Conservation (phyloP, 108 stramenopile genomes). For the Conticribra guillardii region DNA sequence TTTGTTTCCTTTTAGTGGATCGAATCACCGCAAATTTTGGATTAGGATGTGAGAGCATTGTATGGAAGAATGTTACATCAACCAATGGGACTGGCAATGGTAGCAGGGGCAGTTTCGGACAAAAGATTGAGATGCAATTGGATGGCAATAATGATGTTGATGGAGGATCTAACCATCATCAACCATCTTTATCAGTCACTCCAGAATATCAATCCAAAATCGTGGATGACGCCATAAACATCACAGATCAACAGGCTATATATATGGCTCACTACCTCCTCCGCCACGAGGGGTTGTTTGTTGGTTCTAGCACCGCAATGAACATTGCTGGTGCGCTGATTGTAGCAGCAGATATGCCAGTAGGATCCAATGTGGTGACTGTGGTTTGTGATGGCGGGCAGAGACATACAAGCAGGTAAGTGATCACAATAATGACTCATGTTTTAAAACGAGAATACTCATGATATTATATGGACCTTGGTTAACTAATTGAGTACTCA, state of each 20-base stretch:
- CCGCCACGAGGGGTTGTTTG: conserved; percentile 89
- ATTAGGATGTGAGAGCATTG: conserved; percentile 50
- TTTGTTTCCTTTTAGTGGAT: no score
- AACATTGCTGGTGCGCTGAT: conserved; percentile 90
- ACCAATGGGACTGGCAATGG: background rate
- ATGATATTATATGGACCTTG: no score
- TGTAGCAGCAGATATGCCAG: conserved; percentile 60
- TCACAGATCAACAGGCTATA: conserved; percentile 91
- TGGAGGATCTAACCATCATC: background rate
- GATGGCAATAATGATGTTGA: background rate
- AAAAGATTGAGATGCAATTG: conserved; percentile 2
- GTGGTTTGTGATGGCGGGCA: conserved; percentile 93
- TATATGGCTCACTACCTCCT: conserved; percentile 95
- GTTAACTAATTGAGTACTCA: background rate
- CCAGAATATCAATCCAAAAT: conserved; percentile 28
- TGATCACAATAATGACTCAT: background rate
- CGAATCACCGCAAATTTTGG: conserved; percentile 92
- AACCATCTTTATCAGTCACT: background rate
- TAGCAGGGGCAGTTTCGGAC: conserved; percentile 1
- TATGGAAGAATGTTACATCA: conserved; percentile 11
- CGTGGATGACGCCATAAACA: conserved; percentile 70
- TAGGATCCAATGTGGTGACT: conserved; percentile 79
- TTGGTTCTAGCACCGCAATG: conserved; percentile 96
- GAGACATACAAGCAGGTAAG: conserved; percentile 65
- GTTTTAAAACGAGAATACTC: background rate